Base-by-base conservation (phyloP, 345 rosid genomes). In the Corymbia maculata region DNA sequence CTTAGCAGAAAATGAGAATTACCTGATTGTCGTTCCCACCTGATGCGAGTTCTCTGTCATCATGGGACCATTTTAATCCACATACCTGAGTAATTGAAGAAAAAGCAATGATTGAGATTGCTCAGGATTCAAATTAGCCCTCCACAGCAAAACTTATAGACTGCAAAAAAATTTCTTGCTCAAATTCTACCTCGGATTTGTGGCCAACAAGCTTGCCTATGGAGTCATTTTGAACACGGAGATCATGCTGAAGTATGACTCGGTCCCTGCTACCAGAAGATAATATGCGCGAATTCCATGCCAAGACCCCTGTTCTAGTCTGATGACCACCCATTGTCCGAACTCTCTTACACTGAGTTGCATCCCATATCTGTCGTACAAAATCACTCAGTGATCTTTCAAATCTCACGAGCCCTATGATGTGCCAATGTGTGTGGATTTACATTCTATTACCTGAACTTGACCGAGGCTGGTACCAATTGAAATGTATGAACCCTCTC, bases 1-100 rank as follows among this genome's bases (percentile, higher is more conserved):
- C 32, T 26, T 55, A 10, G 50, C n/a, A 70, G 47, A 49, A 45
- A 86, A 50, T 12, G 6, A 86, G 30, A 28, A 32, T 90, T 64
- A 96, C 99, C 98, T 97, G 99, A 92, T 98, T 98, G 89, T 98
- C 99, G 64, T 98, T 98, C 89, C 99, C 99, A 90, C 99, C 99
- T 11, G 99, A 98, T 17, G 99, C 99, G 51, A 98, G 99, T 90
- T 98, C 99, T 89, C 99, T 92, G 91, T 96, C 99, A 87, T 98
- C 99, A 52, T 95, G 97, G 51, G 99, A 97, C 99, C 99, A 98
- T 93, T 97, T 98, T 89, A 98, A 88, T 45, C 99, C 98, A 53
- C 99, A 98, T 28, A 98, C 95, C 95, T 94, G 92, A 36, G 52
- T 45, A 85, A 87, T 49, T 42, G 36, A 85, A 86, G 1, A 13